These are phyloP conservation scores for Leptographium procerum DNA, from an alignment of 2,329 filamentous ascomycete genomes.

Conservation along the genomic window DNA sequence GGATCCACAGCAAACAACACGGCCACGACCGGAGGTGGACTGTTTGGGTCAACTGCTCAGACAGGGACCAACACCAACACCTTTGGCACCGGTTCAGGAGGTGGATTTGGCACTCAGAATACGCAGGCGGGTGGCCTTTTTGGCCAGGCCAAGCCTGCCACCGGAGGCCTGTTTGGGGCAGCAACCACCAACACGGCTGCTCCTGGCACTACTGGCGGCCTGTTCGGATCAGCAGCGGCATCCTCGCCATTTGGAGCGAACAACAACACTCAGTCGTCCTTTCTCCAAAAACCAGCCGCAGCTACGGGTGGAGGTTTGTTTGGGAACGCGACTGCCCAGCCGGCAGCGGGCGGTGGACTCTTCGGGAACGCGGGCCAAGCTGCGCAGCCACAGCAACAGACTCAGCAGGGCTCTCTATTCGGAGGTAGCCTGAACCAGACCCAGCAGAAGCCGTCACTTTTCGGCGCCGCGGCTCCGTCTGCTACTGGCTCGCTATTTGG, in stretches of 20 bases:
- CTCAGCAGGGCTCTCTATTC: slow-evolving; percentile 29
- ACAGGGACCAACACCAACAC: slow-evolving; percentile 8
- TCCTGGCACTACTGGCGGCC: slow-evolving; percentile 3
- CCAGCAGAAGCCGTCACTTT: slow-evolving; percentile 44
- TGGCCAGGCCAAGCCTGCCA: slow-evolving; percentile 17
- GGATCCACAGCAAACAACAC: slow-evolving; percentile 17
- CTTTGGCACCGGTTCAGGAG: slow-evolving; percentile 6
- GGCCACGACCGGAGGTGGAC: slow-evolving; percentile 11
- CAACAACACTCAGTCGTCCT: slow-evolving; percentile 13
- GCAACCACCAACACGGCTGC: background rate
- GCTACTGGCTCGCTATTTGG: slow-evolving; percentile 45
- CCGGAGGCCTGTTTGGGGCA: slow-evolving; percentile 13
- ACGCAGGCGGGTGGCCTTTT: slow-evolving; percentile 18
- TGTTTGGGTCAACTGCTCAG: slow-evolving; percentile 19
- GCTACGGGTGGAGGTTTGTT: slow-evolving; percentile 36
- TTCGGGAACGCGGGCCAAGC: slow-evolving; percentile 34
- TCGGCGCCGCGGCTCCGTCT: slow-evolving; percentile 33
- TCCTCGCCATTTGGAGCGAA: slow-evolving; percentile 4
- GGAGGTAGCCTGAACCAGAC: slow-evolving; percentile 33
- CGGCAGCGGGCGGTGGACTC: slow-evolving; percentile 29
- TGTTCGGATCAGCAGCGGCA: slow-evolving; percentile 5
- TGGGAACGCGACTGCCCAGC: slow-evolving; percentile 22
- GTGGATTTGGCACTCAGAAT: slow-evolving; percentile 18
- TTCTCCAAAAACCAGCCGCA: slow-evolving; percentile 28
- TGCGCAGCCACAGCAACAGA: slow-evolving; percentile 23